These are phyloP conservation scores for Hymenoscyphus repandus DNA, from an alignment of 2,329 filamentous ascomycete genomes.

Conservation along the genomic window DNA sequence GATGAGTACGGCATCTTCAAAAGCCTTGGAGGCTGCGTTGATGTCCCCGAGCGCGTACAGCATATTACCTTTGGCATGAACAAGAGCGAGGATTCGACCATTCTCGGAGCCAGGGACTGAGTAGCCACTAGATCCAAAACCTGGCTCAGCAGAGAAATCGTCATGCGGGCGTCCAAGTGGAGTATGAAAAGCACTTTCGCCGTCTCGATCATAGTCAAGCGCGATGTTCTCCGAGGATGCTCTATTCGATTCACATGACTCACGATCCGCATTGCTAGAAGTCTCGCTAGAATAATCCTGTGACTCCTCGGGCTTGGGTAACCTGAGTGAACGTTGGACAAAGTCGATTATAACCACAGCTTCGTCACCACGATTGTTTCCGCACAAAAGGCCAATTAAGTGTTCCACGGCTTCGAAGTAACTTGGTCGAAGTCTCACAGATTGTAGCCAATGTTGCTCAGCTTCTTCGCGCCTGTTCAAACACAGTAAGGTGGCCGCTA, in stretches of 20 bases:
- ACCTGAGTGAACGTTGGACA: slow-evolving; percentile 68
- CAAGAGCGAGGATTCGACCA: slow-evolving; percentile 83
- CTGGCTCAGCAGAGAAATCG: slow-evolving; percentile 21
- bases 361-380: slow-evolving; percentile 72
- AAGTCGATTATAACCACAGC: slow-evolving; percentile 83
- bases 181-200: slow-evolving; percentile 16
- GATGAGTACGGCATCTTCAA: slow-evolving; percentile 91
- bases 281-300: slow-evolving; percentile 54
- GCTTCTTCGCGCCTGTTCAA: slow-evolving; percentile 79
- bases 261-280: slow-evolving; percentile 44
- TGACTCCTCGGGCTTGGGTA: slow-evolving; percentile 41
- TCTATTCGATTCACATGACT: slow-evolving; percentile 23
- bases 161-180: slow-evolving; percentile 15
- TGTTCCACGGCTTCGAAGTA: slow-evolving; percentile 96
- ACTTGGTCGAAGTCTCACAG: slow-evolving; percentile 76
- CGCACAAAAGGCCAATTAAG: slow-evolving; percentile 80
- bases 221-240: slow-evolving; percentile 25
- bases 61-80: slow-evolving; percentile 99
- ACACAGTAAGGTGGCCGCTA: slow-evolving; percentile 83
- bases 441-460: slow-evolving; percentile 76
- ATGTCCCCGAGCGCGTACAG: slow-evolving; percentile 86
- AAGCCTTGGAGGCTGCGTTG: slow-evolving; percentile 73
- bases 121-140: slow-evolving; percentile 79
- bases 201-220: slow-evolving; percentile 28
- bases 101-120: slow-evolving; percentile 81